Base-by-base conservation (phyloP, 257 asterid genomes). In the Rehmannia glutinosa region DNA sequence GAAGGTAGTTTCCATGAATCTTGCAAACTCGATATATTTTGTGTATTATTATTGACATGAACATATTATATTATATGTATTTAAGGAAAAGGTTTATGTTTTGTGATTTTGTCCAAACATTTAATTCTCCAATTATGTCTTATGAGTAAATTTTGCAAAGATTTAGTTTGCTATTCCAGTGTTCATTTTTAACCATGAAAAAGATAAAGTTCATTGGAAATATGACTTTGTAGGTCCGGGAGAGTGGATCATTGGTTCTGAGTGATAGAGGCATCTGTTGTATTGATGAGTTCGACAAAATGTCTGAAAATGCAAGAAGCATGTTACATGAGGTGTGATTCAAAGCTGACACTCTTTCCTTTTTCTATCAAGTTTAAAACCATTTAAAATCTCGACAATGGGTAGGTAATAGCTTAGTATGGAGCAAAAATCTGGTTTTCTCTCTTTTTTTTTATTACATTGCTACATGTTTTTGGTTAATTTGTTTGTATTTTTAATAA, bases 221-320 rank as follows among this genome's bases (percentile, higher is more conserved):
- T 72, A 70, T 57, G 13, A 65, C 58, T 66, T 74, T 72, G 56
- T 67, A 91, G 99, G 99, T 94, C 46, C 87, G 91, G 74, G 99
- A 94, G 82, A 91, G 99, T 74, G 97, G 99, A 51, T 97, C 99
- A 30, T 77, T 94, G 81, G 99, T 94, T 80, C 74, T n/a, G n/a
- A n/a, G n/a, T n/a, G n/a, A n/a, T n/a, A n/a, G n/a, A n/a, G n/a
- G n/a, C n/a, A n/a, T n/a, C n/a, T 94, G 99, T 75, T 94, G 99
- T 73, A 94, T 94, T 15, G 99, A 94, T 80, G 97, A 94, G 76
- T 93, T 90, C 73, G 99, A 93, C 81, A 93, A 93, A 77, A 93
- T 93, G 99, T 93, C 99, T 19, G 99, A 91, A 1, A 94, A 78
- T 77, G 97, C 97, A 63, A 83, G 99, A 81, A 94, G 99, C 90